Base-by-base conservation (phyloP, 768 basidiomycete species). In the Mycena belliarum region DNA sequence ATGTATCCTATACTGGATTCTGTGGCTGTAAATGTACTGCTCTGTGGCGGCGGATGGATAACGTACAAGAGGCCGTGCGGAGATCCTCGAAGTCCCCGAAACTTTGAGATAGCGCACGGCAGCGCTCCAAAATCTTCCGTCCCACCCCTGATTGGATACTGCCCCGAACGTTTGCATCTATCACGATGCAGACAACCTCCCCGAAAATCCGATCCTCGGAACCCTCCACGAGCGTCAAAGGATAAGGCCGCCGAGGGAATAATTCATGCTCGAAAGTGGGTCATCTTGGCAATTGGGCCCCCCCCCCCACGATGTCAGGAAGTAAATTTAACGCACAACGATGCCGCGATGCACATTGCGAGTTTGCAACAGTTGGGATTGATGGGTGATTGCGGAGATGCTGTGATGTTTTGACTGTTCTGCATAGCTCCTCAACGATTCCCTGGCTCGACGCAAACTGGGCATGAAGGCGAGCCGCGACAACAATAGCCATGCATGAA, bases 131-230 rank as follows among this genome's bases (percentile, higher is more conserved):
- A 33, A 25, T 10, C 41, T 60, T 14, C 41, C 26, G n/a, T 64
- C 49, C 40, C 48, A 54, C 52, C 52, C 63, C 63, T 57, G 54
- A 59, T 64, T 54, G 54, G 48, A 55, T 45, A 54, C 59, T 49
- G 52, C 56, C 35, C 43, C 48, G 20, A 24, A 43, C 26, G 23
- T 20, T 26, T 57, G 63, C 50, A 60, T 64, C 63, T 53, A 60
- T 60, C 59, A 54, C 26, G 35, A 43, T 35, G n/a, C n/a, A n/a
- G n/a, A n/a, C n/a, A n/a, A n/a, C n/a, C n/a, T 48, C 16, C 32
- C 23, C 37, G 28, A 46, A 23, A 47, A 32, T 16, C 29, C 29
- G 29, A n/a, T 26, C 16, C n/a, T 26, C 32, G 35, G 28, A 40
- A 50, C 49, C 21, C 16, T 46, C 43, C 33, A 23, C 41, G 46